Conservation (phyloP, 1,284 basidiomycete genomes). For the Singerocomus inundabilis region DNA sequence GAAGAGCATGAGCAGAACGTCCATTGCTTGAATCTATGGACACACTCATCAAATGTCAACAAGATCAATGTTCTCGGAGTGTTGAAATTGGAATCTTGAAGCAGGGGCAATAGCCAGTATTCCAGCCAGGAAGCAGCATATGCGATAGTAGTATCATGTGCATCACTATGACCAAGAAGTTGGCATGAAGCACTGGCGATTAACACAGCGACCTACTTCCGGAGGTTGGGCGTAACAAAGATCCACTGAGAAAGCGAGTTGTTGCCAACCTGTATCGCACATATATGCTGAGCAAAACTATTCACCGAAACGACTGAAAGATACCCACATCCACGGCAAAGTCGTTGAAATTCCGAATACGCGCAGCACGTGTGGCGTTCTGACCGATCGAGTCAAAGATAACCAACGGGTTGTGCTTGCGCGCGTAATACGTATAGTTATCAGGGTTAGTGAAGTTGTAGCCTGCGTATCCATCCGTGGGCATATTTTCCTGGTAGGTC, state of each 20-base stretch:
- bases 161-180: constrained; percentile 29
- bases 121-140: constrained; percentile 49
- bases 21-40: background rate
- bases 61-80: constrained; percentile 51
- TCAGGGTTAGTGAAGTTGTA: constrained; percentile 48
- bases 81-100: constrained; percentile 49
- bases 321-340: constrained; percentile 49
- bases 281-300: background rate
- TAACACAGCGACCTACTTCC: constrained; percentile 21
- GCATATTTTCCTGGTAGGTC: constrained; percentile 62
- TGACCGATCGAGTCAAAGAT: constrained; percentile 50
- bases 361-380: constrained; percentile 41
- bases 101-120: constrained; percentile 55
- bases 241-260: constrained; percentile 57
- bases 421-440: constrained; percentile 49
- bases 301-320: background rate
- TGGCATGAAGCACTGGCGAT: background rate
- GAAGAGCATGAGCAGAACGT: constrained; percentile 2
- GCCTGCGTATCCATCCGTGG: constrained; percentile 49
- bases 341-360: constrained; percentile 67
- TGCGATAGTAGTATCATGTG: constrained; percentile 57
- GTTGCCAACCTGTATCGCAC: constrained; percentile 29
- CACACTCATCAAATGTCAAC: constrained; percentile 50
- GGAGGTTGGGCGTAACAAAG: constrained; percentile 66
- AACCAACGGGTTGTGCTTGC: constrained; percentile 62